These are phyloP conservation scores for Dinochytrium kinnereticum DNA, from an alignment of 371 early-diverging fungal genomes.

Conservation along the genomic window DNA sequence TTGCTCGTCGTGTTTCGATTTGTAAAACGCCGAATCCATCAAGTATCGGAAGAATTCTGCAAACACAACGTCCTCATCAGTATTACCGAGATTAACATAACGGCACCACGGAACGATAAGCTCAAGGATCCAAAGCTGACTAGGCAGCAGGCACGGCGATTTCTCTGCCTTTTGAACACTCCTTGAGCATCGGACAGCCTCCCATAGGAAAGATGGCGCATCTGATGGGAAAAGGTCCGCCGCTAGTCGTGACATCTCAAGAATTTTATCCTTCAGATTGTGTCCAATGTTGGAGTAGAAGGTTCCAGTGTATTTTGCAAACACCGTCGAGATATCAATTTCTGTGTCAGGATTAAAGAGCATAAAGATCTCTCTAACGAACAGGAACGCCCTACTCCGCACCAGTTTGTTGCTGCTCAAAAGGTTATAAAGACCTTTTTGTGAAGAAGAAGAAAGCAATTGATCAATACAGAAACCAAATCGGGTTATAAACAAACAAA, in stretches of 20 bases:
- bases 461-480: background rate
- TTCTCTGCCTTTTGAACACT: constrained; percentile 39
- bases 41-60: constrained; percentile 54
- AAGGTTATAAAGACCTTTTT: constrained; percentile 48
- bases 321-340: constrained; percentile 36
- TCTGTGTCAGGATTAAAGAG: constrained; percentile 45
- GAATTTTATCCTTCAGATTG: constrained; percentile 32
- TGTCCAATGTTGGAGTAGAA: constrained; percentile 43
- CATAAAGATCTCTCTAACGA: constrained; percentile 47
- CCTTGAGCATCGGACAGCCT: constrained; percentile 55
- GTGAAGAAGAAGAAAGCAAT: constrained; percentile 1
- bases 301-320: constrained; percentile 38
- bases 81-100: constrained; percentile 37
- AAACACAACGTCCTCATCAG: constrained; percentile 41
- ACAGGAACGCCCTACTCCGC: constrained; percentile 45
- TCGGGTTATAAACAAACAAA: background rate
- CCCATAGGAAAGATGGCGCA: constrained; percentile 52
- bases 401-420: constrained; percentile 41
- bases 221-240: constrained; percentile 44
- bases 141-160: constrained; percentile 36
- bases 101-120: constrained; percentile 53
- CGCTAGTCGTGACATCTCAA: constrained; percentile 35
- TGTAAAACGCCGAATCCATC: constrained; percentile 52
- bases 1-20: constrained; percentile 36
- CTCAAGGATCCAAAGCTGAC: constrained; percentile 46